Conservation (phyloP, 345 rosid genomes). For the Syzygium jambos region DNA sequence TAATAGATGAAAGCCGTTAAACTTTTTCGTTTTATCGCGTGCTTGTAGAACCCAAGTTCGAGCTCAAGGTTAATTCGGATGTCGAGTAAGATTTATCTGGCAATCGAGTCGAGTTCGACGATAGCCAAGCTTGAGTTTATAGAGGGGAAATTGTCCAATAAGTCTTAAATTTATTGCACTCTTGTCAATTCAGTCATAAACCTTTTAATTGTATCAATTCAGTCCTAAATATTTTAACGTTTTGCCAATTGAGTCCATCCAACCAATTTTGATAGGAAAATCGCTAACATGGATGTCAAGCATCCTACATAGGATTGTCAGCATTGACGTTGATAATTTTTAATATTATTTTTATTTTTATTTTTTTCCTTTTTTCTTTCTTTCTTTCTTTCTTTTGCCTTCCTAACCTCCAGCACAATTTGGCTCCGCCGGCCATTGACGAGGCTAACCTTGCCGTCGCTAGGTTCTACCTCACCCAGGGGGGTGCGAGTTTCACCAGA, state of each 20-base stretch:
- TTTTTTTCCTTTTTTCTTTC: too few species aligned
- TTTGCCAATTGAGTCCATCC: rapidly evolving
- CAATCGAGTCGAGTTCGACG: rapidly evolving
- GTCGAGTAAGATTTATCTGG: background rate
- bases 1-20: background rate
- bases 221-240: background rate
- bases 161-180: rapidly evolving
- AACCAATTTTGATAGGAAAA: rapidly evolving
- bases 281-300: background rate
- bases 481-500: too few species aligned
- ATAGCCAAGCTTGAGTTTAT: background rate
- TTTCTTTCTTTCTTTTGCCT: too few species aligned
- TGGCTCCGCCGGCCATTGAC: too few species aligned
- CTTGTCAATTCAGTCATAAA: rapidly evolving
- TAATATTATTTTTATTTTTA: too few species aligned
- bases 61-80: background rate
- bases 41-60: background rate
- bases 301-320: too few species aligned
- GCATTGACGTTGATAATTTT: too few species aligned
- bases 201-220: rapidly evolving
- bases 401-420: too few species aligned
- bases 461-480: too few species aligned
- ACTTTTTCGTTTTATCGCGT: background rate
- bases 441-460: too few species aligned
- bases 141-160: too few species aligned